Conservation (phyloP, 2,329 filamentous ascomycete genomes). For the Periconia sp. region DNA sequence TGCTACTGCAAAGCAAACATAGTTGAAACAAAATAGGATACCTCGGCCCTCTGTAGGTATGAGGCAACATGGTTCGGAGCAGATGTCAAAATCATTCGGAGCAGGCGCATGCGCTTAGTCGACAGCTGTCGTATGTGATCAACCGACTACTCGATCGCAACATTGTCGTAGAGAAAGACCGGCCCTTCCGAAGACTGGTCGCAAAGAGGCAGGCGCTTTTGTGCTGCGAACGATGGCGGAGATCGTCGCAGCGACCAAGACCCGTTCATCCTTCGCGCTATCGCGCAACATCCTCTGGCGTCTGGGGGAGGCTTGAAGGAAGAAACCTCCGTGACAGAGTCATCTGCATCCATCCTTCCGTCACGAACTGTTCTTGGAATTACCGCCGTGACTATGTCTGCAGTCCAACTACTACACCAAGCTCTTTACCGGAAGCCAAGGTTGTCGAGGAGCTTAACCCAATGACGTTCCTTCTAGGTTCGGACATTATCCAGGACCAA, state of each 20-base stretch:
- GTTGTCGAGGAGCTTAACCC: too few species aligned
- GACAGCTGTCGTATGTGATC: too few species aligned
- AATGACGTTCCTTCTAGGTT: too few species aligned
- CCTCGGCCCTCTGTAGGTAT: too few species aligned
- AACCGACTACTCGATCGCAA: too few species aligned
- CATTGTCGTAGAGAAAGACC: too few species aligned
- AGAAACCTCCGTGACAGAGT: conserved; percentile 5
- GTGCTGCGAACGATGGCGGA: not conserved
- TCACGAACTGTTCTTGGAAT: not conserved
- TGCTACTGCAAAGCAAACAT: not conserved
- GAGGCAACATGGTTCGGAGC: conserved; percentile 8
- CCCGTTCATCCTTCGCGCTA: conserved; percentile 3
- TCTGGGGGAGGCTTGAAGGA: conserved; percentile 13
- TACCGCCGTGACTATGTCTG: not conserved
- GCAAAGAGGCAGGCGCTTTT: not conserved
- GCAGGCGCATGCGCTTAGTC: too few species aligned
- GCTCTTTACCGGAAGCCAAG: not conserved
- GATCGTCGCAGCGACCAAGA: conserved; percentile 15
- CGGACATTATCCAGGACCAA: not conserved
- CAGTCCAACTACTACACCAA: not conserved
- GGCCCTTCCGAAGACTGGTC: not conserved
- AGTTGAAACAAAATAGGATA: too few species aligned
- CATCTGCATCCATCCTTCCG: not conserved
- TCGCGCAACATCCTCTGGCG: conserved; percentile 11
- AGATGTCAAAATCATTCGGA: conserved; percentile 1